Conservation (phyloP, 2,329 filamentous ascomycete genomes). For the Bipolaris bicolor region DNA sequence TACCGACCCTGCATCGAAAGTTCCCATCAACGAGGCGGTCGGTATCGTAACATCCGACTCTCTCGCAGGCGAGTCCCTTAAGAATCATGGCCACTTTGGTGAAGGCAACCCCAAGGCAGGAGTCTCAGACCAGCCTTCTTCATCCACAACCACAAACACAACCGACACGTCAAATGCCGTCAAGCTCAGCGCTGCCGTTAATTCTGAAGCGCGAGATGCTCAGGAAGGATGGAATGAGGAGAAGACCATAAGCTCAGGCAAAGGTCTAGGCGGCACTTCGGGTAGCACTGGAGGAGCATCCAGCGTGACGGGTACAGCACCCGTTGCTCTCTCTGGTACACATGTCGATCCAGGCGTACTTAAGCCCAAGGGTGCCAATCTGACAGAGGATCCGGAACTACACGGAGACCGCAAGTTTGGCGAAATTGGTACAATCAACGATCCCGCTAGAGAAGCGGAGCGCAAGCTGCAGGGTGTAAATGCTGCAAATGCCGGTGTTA, state of each 20-base stretch:
- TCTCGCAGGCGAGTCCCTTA: constrained; percentile 75
- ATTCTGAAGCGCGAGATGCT: constrained; percentile 55
- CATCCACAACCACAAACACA: constrained; percentile 62
- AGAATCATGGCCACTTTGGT: constrained; percentile 64
- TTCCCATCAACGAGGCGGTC: constrained; percentile 63
- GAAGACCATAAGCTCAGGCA: constrained; percentile 49
- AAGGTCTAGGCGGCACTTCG: constrained; percentile 44
- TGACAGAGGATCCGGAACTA: constrained; percentile 52
- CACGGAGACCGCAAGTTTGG: constrained; percentile 31
- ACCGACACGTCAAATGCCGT: constrained; percentile 61
- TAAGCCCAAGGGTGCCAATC: constrained; percentile 60
- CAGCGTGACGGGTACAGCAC: constrained; percentile 36
- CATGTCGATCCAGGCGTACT: constrained; percentile 35
- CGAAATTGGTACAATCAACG: constrained; percentile 61
- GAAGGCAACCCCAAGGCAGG: constrained; percentile 63
- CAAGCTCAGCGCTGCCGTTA: constrained; percentile 56
- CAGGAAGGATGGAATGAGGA: constrained; percentile 49
- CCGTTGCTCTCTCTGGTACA: constrained; percentile 48
- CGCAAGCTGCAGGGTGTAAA: constrained; percentile 43
- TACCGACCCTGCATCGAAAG: constrained; percentile 55
- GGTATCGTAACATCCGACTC: constrained; percentile 72
- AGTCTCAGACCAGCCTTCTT: constrained; percentile 57
- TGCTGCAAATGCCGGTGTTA: constrained; percentile 40
- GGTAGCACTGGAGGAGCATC: constrained; percentile 36
- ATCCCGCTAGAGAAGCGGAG: constrained; percentile 60